phyloP scores from a whole-genome alignment of 345 rosid genomes.

The Aurinia saxatilis region DNA sequence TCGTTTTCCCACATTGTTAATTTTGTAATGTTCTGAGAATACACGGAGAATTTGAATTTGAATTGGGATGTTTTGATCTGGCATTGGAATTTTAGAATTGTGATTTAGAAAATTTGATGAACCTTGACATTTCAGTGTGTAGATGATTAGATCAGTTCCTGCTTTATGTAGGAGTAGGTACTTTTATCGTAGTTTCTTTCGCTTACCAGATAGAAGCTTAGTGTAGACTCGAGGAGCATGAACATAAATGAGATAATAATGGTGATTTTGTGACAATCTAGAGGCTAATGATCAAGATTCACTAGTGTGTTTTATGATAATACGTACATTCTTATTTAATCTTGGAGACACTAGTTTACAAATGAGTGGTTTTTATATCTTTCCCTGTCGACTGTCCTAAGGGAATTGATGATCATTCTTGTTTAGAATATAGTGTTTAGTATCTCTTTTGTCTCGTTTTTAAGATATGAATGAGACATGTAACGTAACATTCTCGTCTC shows the following conservation, averaged over 20 bases:
- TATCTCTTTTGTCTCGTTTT: neutral
- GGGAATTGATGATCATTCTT: neutral
- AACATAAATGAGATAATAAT: neutral
- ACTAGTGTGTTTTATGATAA: neutral
- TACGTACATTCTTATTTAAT: neutral
- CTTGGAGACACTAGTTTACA: neutral
- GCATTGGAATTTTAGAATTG: neutral
- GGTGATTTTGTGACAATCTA: neutral
- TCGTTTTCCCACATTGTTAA: neutral
- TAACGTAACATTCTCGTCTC: neutral
- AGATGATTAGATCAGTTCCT: neutral
- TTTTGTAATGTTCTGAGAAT: neutral
- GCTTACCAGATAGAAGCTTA: neutral
- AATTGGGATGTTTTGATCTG: conserved; percentile 1
- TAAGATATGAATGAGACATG: neutral
- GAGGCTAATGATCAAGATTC: neutral
- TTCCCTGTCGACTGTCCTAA: no score
- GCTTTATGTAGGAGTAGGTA: neutral
- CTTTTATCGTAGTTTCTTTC: no score
- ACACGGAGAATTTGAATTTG: no score
- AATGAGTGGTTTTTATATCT: no score
- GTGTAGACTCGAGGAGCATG: neutral
- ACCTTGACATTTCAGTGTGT: neutral
- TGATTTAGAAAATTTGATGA: neutral
- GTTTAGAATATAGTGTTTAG: neutral